These are phyloP conservation scores for Telfairia occidentalis DNA, from an alignment of 331 rosid genomes.

Conservation along the genomic window DNA sequence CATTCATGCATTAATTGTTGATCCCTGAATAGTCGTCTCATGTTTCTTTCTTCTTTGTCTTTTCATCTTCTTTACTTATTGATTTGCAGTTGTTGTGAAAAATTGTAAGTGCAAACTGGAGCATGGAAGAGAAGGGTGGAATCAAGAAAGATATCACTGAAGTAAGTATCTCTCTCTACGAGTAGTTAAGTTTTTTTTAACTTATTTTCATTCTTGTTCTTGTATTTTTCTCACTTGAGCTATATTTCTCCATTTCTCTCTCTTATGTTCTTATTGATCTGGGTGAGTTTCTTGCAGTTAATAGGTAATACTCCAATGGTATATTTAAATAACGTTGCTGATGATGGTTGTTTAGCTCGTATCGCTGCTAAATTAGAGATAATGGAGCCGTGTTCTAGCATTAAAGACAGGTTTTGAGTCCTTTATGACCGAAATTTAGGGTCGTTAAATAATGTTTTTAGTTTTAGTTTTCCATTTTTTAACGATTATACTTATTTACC, in stretches of 20 bases:
- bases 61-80: background rate
- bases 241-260: background rate
- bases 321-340: slow-evolving; percentile 48
- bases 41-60: background rate
- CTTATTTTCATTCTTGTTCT: background rate
- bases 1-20: background rate
- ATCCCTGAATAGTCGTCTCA: background rate
- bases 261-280: background rate
- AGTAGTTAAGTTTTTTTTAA: background rate
- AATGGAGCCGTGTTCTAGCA: slow-evolving; percentile 74
- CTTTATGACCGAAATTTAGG: background rate
- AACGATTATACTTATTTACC: background rate
- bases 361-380: slow-evolving; percentile 76
- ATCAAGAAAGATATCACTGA: slow-evolving; percentile 68
- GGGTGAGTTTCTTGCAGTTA: slow-evolving; percentile 23
- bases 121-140: slow-evolving; percentile 42
- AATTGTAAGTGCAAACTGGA: background rate
- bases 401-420: slow-evolving; percentile 55
- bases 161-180: slow-evolving; percentile 21
- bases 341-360: slow-evolving; percentile 60
- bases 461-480: background rate
- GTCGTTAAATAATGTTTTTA: background rate
- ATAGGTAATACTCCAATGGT: slow-evolving; percentile 75
- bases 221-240: background rate
- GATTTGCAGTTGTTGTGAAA: slow-evolving; percentile 6